Percentiles rank a stretch among this genome's conserved stretches.
phyloP scores from a whole-genome alignment of 495 filamentous ascomycete species.

The Cercophora samala region DNA sequence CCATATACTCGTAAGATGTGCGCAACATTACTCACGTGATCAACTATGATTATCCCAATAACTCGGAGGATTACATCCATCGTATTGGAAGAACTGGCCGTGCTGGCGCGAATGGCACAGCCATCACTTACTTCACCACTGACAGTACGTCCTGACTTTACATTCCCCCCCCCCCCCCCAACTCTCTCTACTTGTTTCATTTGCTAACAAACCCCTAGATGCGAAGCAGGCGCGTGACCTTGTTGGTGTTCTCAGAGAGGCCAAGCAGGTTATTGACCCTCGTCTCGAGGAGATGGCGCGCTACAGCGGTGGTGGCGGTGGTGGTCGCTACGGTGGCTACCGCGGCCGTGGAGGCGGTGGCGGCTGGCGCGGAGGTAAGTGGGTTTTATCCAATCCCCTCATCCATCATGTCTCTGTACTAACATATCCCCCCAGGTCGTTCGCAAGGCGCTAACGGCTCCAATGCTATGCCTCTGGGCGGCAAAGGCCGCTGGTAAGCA shows the following conservation, averaged over 20 bases:
- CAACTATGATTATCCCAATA: constrained; percentile 99
- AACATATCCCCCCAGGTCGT: constrained; percentile 20
- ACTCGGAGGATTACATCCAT: constrained; percentile 99
- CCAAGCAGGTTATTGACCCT: constrained; percentile 98
- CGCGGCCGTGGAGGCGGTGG: constrained; percentile 39
- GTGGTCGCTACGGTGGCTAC: constrained; percentile 60
- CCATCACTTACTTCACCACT: constrained; percentile 97
- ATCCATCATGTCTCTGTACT: constrained; percentile 8
- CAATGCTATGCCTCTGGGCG: constrained; percentile 43
- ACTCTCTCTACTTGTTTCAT: constrained; percentile 14
- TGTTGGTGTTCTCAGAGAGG: constrained; percentile 84
- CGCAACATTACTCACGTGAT: constrained; percentile 99
- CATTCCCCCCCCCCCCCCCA: too few species aligned
- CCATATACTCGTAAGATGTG: constrained; percentile 78
- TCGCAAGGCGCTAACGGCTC: constrained; percentile 35
- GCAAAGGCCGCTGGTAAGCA: constrained; percentile 48
- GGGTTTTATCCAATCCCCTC: constrained; percentile 29
- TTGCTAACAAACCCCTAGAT: constrained; percentile 56
- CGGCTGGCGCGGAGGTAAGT: constrained; percentile 38
- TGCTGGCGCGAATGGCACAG: constrained; percentile 87
- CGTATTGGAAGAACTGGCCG: constrained; percentile 96
- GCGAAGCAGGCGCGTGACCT: constrained; percentile 96
- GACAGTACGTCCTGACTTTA: constrained; percentile 68
- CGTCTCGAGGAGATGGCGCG: constrained; percentile 93
- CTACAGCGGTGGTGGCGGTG: constrained; percentile 82